These are phyloP conservation scores for Yarrowia yakushimensis DNA, from an alignment of 805 yeast species.

Conservation along the genomic window DNA sequence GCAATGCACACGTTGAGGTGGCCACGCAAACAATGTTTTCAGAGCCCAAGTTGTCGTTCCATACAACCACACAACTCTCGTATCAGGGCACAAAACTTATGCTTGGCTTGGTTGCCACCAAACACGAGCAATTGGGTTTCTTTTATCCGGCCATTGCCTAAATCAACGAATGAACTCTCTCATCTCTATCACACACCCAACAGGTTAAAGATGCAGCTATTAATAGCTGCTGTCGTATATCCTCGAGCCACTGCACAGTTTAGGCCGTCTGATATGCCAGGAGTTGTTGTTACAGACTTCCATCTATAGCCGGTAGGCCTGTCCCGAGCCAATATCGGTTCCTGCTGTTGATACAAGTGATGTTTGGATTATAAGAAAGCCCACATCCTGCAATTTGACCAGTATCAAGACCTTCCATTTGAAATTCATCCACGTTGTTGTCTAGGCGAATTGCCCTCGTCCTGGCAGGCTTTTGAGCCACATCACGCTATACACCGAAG, in stretches of 20 bases:
- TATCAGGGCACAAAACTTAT: too few relatives aligned
- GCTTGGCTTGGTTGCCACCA: background rate
- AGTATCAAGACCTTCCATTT: background rate
- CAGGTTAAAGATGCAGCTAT: constrained; percentile 1
- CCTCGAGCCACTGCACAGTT: constrained; percentile 19
- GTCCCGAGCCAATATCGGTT: background rate
- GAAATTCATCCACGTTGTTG: background rate
- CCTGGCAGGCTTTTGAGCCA: background rate
- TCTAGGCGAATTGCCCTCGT: background rate
- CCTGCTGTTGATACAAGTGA: too few relatives aligned
- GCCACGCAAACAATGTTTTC: background rate
- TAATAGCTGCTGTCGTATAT: constrained; percentile 8
- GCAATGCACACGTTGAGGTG: background rate
- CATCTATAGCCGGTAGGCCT: background rate
- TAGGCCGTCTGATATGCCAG: constrained; percentile 17
- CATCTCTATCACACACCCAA: background rate
- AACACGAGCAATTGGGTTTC: background rate
- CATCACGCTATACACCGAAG: background rate
- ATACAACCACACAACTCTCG: background rate
- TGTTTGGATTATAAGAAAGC: background rate
- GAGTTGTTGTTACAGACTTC: background rate
- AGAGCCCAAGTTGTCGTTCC: background rate
- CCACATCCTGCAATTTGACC: background rate
- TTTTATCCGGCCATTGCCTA: background rate
- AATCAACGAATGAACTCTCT: background rate